Base-by-base conservation (phyloP, 371 early-diverging fungal genomes). In the Funneliformis caledonium region DNA sequence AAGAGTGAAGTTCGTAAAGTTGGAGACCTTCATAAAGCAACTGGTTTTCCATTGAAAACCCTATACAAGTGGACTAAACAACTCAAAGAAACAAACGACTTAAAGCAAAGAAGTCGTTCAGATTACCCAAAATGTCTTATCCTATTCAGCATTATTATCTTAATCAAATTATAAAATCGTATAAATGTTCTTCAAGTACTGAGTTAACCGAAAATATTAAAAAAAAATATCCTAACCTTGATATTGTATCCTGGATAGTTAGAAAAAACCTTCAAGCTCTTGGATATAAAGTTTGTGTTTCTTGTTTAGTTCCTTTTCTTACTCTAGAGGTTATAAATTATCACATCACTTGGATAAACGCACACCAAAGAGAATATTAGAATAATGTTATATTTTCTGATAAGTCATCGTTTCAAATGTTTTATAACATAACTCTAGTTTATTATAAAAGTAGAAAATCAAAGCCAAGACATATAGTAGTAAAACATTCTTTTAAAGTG, bases 401-500 rank as follows among this genome's bases (percentile, higher is more conserved):
- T n/a, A n/a, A n/a, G n/a, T n/a, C n/a, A n/a, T n/a, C n/a, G n/a
- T n/a, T n/a, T n/a, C n/a, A n/a, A n/a, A n/a, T n/a, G n/a, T n/a
- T n/a, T n/a, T n/a, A n/a, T n/a, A n/a, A n/a, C n/a, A n/a, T n/a
- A n/a, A n/a, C n/a, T n/a, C n/a, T n/a, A n/a, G n/a, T n/a, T n/a
- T n/a, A n/a, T n/a, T n/a, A n/a, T n/a, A n/a, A n/a, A n/a, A n/a
- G n/a, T n/a, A n/a, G n/a, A n/a, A n/a, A n/a, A n/a, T n/a, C n/a
- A n/a, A n/a, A n/a, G n/a, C n/a, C n/a, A n/a, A n/a, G n/a, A n/a
- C 16, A 52, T 12, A 0, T 31, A 2, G 31, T 62, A 19, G 64
- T 64, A 60, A 76, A 76, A 64, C 76, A 61, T 42, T 47, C 64
- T 14, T 76, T 47, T 43, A 76, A 76, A 52, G n/a, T 76, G 61